These are phyloP conservation scores for Trypanosoma vivax DNA, from an alignment of 208 protist species.

Conservation along the genomic window DNA sequence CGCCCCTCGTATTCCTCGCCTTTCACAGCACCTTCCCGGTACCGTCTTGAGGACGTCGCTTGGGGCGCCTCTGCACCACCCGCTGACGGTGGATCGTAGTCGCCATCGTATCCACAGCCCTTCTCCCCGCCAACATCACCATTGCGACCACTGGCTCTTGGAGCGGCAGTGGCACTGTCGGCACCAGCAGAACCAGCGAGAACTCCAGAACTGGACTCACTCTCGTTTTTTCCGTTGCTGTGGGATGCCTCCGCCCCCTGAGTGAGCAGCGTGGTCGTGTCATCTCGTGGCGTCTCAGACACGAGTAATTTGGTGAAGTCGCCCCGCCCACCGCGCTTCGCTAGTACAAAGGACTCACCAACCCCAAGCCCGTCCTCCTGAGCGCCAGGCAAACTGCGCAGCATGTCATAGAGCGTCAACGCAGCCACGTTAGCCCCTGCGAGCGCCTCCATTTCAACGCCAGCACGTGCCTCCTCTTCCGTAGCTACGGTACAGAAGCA, in stretches of 20 bases:
- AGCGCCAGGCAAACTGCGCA: slow-evolving; percentile 57
- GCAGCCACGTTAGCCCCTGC: slow-evolving; percentile 86
- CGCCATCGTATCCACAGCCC: too few species aligned
- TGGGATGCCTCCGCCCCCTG: too few species aligned
- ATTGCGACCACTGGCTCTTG: not conserved
- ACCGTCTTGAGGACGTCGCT: not conserved
- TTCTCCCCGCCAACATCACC: not conserved
- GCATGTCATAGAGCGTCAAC: slow-evolving; percentile 88
- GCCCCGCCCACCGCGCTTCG: slow-evolving; percentile 61
- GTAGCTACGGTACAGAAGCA: slow-evolving; percentile 86
- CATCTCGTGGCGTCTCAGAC: slow-evolving; percentile 40
- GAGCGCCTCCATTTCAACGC: slow-evolving; percentile 97
- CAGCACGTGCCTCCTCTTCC: slow-evolving; percentile 62
- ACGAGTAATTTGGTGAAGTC: slow-evolving; percentile 86
- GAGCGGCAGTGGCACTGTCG: not conserved
- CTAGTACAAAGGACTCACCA: slow-evolving; percentile 77
- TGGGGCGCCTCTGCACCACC: not conserved
- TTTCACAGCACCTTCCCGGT: not conserved
- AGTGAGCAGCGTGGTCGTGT: too few species aligned
- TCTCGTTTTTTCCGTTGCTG: too few species aligned
- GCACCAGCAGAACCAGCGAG: too few species aligned
- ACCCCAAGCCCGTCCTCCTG: slow-evolving; percentile 79
- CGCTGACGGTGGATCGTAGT: too few species aligned
- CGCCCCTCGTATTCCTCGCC: not conserved
- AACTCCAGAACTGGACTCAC: too few species aligned